phyloP scores from a whole-genome alignment of 495 filamentous ascomycete genomes.

The Endocarpon pusillum region DNA sequence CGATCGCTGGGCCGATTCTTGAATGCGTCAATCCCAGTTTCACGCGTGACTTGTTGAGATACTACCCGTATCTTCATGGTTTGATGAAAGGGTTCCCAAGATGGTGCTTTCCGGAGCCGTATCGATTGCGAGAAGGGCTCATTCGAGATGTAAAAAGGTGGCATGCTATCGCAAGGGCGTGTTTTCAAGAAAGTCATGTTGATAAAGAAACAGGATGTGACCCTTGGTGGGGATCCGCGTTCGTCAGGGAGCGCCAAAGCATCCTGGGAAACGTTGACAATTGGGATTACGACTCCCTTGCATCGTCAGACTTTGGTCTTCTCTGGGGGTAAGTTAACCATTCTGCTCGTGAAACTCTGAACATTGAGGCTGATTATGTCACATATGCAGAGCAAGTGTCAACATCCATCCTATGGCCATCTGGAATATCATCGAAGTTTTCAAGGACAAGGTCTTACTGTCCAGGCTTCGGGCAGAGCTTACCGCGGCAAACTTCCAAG shows the following conservation, averaged over 20 bases:
- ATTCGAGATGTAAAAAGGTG: constrained; percentile 2
- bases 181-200: constrained; percentile 3
- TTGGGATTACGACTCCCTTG: constrained; percentile 6
- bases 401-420: constrained; percentile 7
- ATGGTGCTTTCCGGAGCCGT: constrained; percentile 5
- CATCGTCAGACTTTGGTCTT: constrained; percentile 8
- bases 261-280: constrained; percentile 5
- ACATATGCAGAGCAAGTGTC: neutral
- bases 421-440: constrained; percentile 7
- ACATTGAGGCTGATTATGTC: neutral
- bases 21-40: constrained; percentile 7
- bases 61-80: constrained; percentile 2
- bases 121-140: constrained; percentile 1
- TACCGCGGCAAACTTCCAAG: neutral
- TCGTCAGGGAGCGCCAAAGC: constrained; percentile 6
- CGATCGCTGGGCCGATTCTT: constrained; percentile 6
- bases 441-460: constrained; percentile 6
- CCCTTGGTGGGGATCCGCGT: constrained; percentile 7
- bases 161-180: constrained; percentile 6
- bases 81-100: constrained; percentile 6
- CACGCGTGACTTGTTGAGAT: constrained; percentile 2
- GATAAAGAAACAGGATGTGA: constrained; percentile 7
- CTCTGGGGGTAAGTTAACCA: constrained; percentile 9
- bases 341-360: too few species aligned
- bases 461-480: constrained; percentile 5